phyloP scores from a whole-genome alignment of 306 rosid genomes.

The Hippophae gyantsensis region DNA sequence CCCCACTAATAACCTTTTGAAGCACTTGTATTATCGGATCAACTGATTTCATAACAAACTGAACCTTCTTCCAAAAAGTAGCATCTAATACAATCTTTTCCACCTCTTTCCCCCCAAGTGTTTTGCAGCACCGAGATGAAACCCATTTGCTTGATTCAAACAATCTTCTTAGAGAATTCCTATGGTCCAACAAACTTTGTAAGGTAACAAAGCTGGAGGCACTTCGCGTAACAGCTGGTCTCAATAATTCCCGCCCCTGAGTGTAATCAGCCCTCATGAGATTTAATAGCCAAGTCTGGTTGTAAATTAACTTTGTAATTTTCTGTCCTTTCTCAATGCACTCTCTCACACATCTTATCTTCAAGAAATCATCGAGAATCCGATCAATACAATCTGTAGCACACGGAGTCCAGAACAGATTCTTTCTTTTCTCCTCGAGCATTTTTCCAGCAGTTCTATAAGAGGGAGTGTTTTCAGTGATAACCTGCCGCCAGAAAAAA shows the following conservation, averaged over 20 bases:
- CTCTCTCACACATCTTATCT: constrained; percentile 74
- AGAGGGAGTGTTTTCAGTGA: constrained; percentile 68
- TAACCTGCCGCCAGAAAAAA: constrained; percentile 43
- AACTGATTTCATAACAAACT: constrained; percentile 55
- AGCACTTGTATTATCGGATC: constrained; percentile 77
- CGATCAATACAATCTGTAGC: constrained; percentile 64
- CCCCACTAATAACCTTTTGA: constrained; percentile 55
- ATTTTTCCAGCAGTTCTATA: constrained; percentile 77
- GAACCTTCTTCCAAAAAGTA: constrained; percentile 82
- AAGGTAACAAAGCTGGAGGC: constrained; percentile 82
- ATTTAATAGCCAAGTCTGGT: constrained; percentile 72
- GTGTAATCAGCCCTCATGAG: constrained; percentile 75
- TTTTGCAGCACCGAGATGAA: constrained; percentile 57
- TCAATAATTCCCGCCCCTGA: constrained; percentile 69
- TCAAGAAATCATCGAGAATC: constrained; percentile 73
- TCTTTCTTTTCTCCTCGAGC: constrained; percentile 87
- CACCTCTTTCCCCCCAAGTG: constrained; percentile 72
- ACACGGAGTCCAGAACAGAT: constrained; percentile 89
- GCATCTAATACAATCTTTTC: constrained; percentile 57
- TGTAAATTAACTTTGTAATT: constrained; percentile 72
- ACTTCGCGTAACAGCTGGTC: constrained; percentile 43
- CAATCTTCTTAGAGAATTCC: constrained; percentile 60
- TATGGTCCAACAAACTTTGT: constrained; percentile 67
- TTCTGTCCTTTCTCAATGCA: constrained; percentile 79
- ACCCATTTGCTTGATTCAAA: constrained; percentile 79